Percentiles rank a stretch among this genome's conserved stretches.
Conservation (phyloP, 2,329 filamentous ascomycete species). For the Coniochaeta prunicola region DNA sequence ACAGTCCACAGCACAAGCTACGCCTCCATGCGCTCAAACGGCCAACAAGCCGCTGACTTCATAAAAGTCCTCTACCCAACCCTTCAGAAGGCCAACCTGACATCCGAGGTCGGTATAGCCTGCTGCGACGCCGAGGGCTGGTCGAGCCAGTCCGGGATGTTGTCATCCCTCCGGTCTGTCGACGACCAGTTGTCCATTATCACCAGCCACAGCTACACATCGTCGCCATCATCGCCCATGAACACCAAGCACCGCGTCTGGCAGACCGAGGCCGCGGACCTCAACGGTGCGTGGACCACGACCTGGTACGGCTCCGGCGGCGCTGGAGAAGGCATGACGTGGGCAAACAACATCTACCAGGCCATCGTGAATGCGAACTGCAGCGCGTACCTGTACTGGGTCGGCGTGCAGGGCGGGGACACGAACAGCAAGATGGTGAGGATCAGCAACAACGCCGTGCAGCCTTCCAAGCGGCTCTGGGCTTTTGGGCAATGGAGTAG, state of each 20-base stretch:
- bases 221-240: constrained; percentile 26
- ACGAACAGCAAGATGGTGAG: constrained; percentile 19
- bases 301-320: constrained; percentile 34
- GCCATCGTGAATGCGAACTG: constrained; percentile 33
- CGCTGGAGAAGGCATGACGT: constrained; percentile 36
- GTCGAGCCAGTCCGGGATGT: constrained; percentile 7
- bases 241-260: constrained; percentile 30
- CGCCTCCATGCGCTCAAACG: constrained; percentile 23
- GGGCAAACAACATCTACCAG: constrained; percentile 37
- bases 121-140: constrained; percentile 9
- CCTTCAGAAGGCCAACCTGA: constrained; percentile 17
- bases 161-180: constrained; percentile 26
- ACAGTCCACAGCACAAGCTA: constrained; percentile 9
- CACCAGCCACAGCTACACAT: constrained; percentile 34
- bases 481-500: constrained; percentile 21
- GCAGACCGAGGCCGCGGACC: constrained; percentile 40
- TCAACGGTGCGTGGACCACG: constrained; percentile 28
- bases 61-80: constrained; percentile 30
- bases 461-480: constrained; percentile 20
- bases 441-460: constrained; percentile 13
- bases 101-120: constrained; percentile 21
- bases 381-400: constrained; percentile 40
- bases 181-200: constrained; percentile 29
- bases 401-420: constrained; percentile 19
- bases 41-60: constrained; percentile 26